Percentiles rank a stretch among this genome's conserved stretches.
Conservation (phyloP, 2,329 filamentous ascomycete species). For the Hymenoscyphus linearis region DNA sequence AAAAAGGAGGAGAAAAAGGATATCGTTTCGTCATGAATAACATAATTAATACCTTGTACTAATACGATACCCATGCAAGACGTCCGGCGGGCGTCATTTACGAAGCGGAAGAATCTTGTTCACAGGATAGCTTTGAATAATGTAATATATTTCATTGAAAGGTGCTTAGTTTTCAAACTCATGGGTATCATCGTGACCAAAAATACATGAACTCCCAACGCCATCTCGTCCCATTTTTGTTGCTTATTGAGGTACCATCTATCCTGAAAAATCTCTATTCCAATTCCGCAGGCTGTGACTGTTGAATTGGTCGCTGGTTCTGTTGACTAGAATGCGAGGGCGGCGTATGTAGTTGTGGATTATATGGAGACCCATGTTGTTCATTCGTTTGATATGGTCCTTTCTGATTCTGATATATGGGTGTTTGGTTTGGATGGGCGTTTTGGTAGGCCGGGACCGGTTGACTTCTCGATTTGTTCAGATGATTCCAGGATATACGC, state of each 20-base stretch:
- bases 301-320: neutral
- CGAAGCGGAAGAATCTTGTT: neutral
- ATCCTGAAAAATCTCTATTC: neutral
- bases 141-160: conserved; percentile 5
- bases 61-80: conserved; percentile 17
- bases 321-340: neutral
- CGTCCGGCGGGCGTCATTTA: neutral
- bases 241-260: neutral
- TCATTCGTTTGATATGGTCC: neutral
- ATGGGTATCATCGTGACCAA: conserved; percentile 1
- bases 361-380: neutral
- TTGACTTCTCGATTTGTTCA: conserved; percentile 5
- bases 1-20: conserved; percentile 10
- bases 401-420: neutral
- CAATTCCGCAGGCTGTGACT: neutral
- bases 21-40: neutral
- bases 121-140: conserved; percentile 1
- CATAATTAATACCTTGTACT: conserved; percentile 8
- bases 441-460: conserved; percentile 2
- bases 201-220: neutral
- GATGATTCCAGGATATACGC: conserved; percentile 12
- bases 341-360: neutral
- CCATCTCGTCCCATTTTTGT: neutral
- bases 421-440: neutral
- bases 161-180: neutral